Percentiles rank a stretch among this genome's conserved stretches.
phyloP scores from a whole-genome alignment of 768 basidiomycete species.

The Leccinellum luteum region DNA sequence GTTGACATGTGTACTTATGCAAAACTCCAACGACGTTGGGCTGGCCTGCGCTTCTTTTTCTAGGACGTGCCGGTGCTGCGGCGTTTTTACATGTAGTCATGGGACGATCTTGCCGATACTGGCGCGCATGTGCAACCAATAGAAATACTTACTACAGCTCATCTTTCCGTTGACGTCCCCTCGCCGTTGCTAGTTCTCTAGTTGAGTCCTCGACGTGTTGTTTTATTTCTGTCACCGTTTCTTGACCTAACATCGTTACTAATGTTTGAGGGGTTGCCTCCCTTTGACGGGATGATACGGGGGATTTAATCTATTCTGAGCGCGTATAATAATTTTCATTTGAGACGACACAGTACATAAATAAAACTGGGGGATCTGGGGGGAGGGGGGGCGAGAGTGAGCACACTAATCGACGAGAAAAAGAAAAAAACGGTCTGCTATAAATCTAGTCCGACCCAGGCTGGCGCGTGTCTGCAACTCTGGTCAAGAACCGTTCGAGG shows the following conservation, averaged over 20 bases:
- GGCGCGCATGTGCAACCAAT: conserved; percentile 4
- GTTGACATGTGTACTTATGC: conserved; percentile 6
- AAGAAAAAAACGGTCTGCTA: not conserved
- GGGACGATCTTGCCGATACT: not conserved
- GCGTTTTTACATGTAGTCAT: not conserved
- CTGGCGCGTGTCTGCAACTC: conserved; percentile 38
- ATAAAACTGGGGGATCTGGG: not conserved
- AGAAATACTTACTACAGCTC: conserved; percentile 7
- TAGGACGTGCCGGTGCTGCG: not conserved
- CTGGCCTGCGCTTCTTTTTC: not conserved
- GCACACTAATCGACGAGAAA: not conserved
- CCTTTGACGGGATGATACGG: not conserved
- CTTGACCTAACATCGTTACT: not conserved
- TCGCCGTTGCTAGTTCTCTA: not conserved
- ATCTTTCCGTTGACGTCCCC: not conserved
- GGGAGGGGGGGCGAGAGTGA: not conserved
- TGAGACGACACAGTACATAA: not conserved
- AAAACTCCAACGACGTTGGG: not conserved
- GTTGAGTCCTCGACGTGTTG: not conserved
- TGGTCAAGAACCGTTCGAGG: conserved; percentile 67
- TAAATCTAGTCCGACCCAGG: not conserved
- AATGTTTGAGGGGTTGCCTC: not conserved
- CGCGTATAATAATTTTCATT: not conserved
- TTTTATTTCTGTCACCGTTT: not conserved
- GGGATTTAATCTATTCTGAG: not conserved